A percentile compares a stretch with the other conserved stretches of the same genome.
Conservation (phyloP, 495 filamentous ascomycete species). For the Viridothelium virens region DNA sequence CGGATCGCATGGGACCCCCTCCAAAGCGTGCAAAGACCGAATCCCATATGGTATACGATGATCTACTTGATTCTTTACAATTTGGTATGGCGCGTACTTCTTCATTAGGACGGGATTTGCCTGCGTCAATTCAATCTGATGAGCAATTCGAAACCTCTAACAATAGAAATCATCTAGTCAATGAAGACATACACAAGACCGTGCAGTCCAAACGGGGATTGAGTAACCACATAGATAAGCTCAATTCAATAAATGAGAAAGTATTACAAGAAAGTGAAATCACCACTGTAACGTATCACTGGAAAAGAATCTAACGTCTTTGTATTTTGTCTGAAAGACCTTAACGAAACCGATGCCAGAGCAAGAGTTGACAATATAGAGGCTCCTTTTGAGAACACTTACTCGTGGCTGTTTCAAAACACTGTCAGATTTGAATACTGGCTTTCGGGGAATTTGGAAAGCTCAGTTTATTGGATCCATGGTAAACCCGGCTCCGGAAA, state of each 20-base stretch:
- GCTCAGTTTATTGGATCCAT: slow-evolving; percentile 21
- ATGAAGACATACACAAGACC: not conserved
- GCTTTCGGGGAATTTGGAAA: too few species aligned
- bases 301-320: not conserved
- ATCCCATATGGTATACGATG: not conserved
- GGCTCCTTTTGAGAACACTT: not conserved
- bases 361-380: slow-evolving; percentile 1
- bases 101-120: not conserved
- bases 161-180: not conserved
- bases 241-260: not conserved
- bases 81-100: not conserved
- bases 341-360: not conserved
- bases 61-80: not conserved
- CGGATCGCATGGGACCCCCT: not conserved
- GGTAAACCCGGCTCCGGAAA: slow-evolving; percentile 29
- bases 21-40: not conserved
- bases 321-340: not conserved
- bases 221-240: not conserved
- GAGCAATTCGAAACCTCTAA: too few species aligned
- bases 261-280: slow-evolving; percentile 1
- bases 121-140: not conserved
- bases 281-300: not conserved
- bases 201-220: not conserved
- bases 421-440: too few species aligned
- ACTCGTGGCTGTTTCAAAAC: too few species aligned